Conservation (phyloP, 73 alveolate species). For the Paramecium pentaurelia region DNA sequence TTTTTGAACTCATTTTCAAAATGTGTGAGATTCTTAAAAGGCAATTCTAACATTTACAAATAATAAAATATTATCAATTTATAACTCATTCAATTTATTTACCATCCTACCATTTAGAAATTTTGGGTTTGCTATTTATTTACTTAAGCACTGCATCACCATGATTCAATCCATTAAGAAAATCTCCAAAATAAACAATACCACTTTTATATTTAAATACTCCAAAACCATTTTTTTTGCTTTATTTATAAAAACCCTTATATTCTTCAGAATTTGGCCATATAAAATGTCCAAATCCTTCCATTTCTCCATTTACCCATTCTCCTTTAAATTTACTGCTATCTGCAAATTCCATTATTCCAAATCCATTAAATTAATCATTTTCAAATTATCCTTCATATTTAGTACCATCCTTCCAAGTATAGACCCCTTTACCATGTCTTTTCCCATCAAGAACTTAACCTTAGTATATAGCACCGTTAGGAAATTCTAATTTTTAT, state of each 20-base stretch:
- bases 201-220: constrained; percentile 68
- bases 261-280: constrained; percentile 37
- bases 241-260: constrained; percentile 47
- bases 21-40: not conserved
- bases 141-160: constrained; percentile 39
- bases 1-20: not conserved
- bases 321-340: constrained; percentile 73
- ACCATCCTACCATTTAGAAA: constrained; percentile 16
- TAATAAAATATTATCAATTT: not conserved
- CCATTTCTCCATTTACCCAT: constrained; percentile 69
- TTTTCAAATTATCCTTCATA: constrained; percentile 69
- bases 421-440: constrained; percentile 68
- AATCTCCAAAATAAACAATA: constrained; percentile 63
- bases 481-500: not conserved
- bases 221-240: constrained; percentile 74
- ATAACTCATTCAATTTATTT: not conserved
- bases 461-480: constrained; percentile 22
- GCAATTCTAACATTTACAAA: not conserved
- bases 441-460: constrained; percentile 47
- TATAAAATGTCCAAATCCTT: constrained; percentile 66
- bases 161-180: constrained; percentile 76
- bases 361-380: constrained; percentile 71
- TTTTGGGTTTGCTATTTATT: not conserved
- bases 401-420: constrained; percentile 68
- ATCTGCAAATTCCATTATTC: constrained; percentile 68